Evolutionary conservation across 768 basidiomycete species (phyloP), one percentile per base, ranked within the genome.

Genomic region (Xerocomellus intermedius): DNA sequence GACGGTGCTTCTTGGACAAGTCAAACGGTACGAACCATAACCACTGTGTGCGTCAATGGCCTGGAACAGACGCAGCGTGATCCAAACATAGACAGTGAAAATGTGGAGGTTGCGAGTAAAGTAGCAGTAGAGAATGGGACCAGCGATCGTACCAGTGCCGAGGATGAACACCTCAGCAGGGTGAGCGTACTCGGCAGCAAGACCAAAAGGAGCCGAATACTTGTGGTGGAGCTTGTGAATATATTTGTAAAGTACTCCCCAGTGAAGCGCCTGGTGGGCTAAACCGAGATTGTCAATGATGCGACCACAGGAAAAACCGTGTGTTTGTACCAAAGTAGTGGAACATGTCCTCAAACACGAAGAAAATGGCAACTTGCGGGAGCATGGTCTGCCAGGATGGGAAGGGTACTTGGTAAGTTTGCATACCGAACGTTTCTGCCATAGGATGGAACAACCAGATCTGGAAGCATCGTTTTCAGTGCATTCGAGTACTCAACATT

Each of bases 161-260:
- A 98, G 87, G 62, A 98, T 94, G 69, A 97, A 84, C 50, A 96
- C 91, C 72, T 99, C 97, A 12, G 93, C 85, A 0, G 97, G 97
- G 73, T 99, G 97, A 1, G 97, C 95, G 69, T 98, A 98, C 72
- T 99, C 96, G 3, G 97, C 96, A 2, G 92, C 95, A 30, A 99
- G 84, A 57, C 97, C 97, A 67, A 98, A 97, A 1, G 97, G 97
- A 17, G 96, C 96, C 9, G 89, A 89, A 74, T 93, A 97, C 67
- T 94, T 92, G 83, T 98, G 97, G 72, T 99, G 97, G 35, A 98
- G 79, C 74, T 97, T 96, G 82, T 97, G 94, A 60, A 97, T 92
- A 71, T 94, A 79, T 72, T 88, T 92, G 80, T 96, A 95, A 48
- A 96, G 78, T 1, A 80, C 69, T 48, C 90, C 87, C 59, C 82